Evolutionary conservation across 108 stramenopile genomes (phyloP).

Genomic region (Aurantiochytrium sp.): DNA sequence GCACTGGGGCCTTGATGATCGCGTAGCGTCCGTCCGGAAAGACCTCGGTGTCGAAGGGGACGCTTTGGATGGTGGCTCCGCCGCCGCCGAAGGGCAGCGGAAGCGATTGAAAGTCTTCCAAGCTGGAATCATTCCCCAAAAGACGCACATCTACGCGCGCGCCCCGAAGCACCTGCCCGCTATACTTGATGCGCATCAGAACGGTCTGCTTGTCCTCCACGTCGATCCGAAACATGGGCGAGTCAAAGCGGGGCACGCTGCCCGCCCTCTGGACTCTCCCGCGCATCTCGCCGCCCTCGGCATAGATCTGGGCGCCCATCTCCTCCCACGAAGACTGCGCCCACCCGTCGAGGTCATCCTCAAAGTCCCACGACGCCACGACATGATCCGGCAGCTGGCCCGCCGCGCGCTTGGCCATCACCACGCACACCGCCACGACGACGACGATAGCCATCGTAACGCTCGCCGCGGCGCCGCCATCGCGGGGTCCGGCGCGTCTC

Average conservation of each 20-base stretch:
- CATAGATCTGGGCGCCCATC: not conserved
- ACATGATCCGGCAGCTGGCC: not conserved
- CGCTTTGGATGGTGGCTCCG: not conserved
- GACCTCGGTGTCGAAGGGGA: not conserved
- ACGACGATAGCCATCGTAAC: no score
- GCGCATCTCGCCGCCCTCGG: slow-evolving; percentile 20
- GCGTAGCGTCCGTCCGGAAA: not conserved
- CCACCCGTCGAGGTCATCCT: slow-evolving; percentile 10
- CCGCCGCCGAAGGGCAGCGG: not conserved
- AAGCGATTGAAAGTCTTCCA: not conserved
- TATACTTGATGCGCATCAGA: not conserved
- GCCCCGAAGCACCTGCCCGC: not conserved
- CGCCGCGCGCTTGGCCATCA: not conserved
- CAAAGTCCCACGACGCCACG: slow-evolving; percentile 7
- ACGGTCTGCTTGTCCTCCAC: not conserved
- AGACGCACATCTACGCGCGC: not conserved
- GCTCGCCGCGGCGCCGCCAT: no score
- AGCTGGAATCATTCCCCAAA: not conserved
- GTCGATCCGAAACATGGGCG: not conserved
- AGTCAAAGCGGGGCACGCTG: not conserved
- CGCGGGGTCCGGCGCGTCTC: no score
- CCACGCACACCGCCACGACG: no score
- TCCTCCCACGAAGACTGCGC: not conserved
- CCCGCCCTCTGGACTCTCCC: not conserved
- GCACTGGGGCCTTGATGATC: not conserved